Percentiles rank a stretch among this genome's conserved stretches.
Evolutionary conservation across 2,329 filamentous ascomycete species (phyloP).

Genomic region (Xylariaceae sp.): DNA sequence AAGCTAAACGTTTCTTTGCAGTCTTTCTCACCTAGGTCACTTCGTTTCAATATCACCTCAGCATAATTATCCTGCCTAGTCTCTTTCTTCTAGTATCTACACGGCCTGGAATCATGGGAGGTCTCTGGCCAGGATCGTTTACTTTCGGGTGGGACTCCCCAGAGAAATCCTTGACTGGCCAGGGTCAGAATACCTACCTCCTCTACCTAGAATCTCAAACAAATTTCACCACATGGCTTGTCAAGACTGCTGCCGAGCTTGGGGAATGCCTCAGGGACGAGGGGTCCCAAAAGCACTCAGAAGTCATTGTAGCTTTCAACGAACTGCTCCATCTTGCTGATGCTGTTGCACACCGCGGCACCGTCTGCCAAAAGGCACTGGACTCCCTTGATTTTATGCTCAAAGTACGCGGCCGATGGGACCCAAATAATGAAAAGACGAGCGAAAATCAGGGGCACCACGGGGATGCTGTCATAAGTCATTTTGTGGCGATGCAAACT

Average conservation of each 20-base stretch:
- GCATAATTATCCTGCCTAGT: no score
- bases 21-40: no score
- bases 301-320: not conserved
- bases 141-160: not conserved
- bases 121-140: not conserved
- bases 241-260: not conserved
- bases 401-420: not conserved
- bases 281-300: no score
- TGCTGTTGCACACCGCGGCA: not conserved
- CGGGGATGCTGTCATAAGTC: no score
- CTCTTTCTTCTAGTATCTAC: not conserved
- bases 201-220: not conserved
- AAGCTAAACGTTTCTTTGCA: no score
- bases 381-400: slow-evolving; percentile 2
- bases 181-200: not conserved
- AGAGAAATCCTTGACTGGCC: not conserved
- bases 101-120: not conserved
- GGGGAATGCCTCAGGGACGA: not conserved
- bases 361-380: not conserved
- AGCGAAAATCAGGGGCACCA: not conserved
- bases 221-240: slow-evolving; percentile 10
- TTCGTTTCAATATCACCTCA: no score
- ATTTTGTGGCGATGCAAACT: not conserved
- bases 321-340: not conserved
- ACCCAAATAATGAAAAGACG: not conserved